These are phyloP conservation scores for Melaleuca alternifolia DNA, from an alignment of 345 rosid species.

Conservation along the genomic window DNA sequence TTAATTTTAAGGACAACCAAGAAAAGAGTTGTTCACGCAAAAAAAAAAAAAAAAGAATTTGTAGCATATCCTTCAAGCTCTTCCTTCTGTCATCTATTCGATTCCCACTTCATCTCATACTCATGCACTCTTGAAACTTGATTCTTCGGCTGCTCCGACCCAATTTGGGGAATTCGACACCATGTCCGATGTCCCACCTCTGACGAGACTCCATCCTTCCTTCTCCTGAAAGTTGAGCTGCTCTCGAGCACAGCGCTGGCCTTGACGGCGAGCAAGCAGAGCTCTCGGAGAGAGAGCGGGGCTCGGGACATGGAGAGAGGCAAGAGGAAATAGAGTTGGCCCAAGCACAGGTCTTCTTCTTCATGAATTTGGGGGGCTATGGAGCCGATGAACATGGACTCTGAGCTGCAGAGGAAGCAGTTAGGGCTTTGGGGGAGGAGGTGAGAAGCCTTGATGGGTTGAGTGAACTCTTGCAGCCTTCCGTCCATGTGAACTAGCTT, in stretches of 20 bases:
- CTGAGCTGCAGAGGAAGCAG: slow-evolving; percentile 34
- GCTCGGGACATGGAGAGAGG: slow-evolving; percentile 18
- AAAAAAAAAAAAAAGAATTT: not conserved
- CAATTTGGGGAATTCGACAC: not conserved
- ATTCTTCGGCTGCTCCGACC: not conserved
- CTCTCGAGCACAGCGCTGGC: slow-evolving; percentile 15
- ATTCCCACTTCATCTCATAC: not conserved
- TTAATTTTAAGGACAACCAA: not conserved
- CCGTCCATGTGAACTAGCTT: slow-evolving; percentile 30
- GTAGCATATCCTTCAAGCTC: not conserved
- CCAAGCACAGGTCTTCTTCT: slow-evolving; percentile 31
- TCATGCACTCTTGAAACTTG: not conserved
- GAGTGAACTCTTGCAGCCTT: slow-evolving; percentile 19
- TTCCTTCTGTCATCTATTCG: not conserved
- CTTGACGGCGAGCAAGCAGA: slow-evolving; percentile 32
- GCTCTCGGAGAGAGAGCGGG: slow-evolving; percentile 17
- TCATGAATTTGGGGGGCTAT: slow-evolving; percentile 2
- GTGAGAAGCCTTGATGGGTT: slow-evolving; percentile 16
- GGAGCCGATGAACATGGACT: slow-evolving; percentile 22
- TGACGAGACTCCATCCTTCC: not conserved
- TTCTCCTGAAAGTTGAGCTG: not conserved
- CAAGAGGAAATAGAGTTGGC: slow-evolving; percentile 37
- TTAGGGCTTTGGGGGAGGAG: slow-evolving; percentile 19
- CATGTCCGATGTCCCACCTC: not conserved
- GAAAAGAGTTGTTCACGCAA: not conserved